Conservation (phyloP, 441 rosid species). For the Melastoma candidum region DNA sequence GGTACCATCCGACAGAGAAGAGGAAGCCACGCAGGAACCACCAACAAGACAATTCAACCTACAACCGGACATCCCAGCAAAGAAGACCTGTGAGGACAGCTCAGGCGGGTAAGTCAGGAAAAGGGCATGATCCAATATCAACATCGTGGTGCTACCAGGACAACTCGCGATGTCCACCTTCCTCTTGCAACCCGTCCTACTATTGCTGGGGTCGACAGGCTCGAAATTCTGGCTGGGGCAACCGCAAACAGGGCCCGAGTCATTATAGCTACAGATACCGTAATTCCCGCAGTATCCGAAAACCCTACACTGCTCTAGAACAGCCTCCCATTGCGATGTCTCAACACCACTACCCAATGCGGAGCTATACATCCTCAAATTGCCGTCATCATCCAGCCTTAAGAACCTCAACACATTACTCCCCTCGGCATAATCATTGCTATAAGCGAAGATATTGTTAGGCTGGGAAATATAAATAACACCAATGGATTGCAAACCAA, state of each 20-base stretch:
- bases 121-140: conserved; percentile 33
- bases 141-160: conserved; percentile 38
- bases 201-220: conserved; percentile 35
- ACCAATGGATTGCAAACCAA: conserved; percentile 39
- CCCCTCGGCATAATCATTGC: conserved; percentile 64
- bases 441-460: conserved; percentile 29
- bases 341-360: conserved; percentile 17
- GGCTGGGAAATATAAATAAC: conserved; percentile 33
- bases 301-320: conserved; percentile 55
- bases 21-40: conserved; percentile 49
- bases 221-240: conserved; percentile 72
- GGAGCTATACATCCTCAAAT: conserved; percentile 53
- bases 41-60: conserved; percentile 43
- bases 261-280: conserved; percentile 58
- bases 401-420: conserved; percentile 44
- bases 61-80: conserved; percentile 45
- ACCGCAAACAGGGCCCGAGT: conserved; percentile 34
- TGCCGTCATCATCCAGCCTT: conserved; percentile 59
- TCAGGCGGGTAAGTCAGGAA: conserved; percentile 40
- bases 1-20: conserved; percentile 58
- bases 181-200: conserved; percentile 58
- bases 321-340: conserved; percentile 45
- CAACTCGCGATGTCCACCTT: conserved; percentile 45
- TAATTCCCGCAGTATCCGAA: conserved; percentile 64
- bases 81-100: conserved; percentile 27